Conservation (phyloP, 106 monocot species). For the Alisma plantagoaquatica region DNA sequence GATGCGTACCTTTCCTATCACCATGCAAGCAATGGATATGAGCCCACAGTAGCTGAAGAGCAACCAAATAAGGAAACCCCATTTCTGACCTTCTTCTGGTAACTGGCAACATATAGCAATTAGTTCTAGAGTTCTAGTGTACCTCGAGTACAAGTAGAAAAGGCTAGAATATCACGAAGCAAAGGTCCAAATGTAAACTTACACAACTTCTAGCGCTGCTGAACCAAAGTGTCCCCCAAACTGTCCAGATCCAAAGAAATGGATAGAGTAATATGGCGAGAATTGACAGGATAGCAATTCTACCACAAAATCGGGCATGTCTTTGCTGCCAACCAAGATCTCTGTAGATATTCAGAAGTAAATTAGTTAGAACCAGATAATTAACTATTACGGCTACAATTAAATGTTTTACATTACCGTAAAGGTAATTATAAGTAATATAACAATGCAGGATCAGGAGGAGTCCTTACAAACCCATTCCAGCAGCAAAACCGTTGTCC, state of each 20-base stretch:
- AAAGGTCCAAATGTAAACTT: constrained; percentile 38
- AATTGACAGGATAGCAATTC: constrained; percentile 76
- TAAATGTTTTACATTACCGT: too few relatives aligned
- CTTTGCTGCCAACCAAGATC: constrained; percentile 97
- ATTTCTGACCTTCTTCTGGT: constrained; percentile 27
- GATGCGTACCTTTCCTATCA: constrained; percentile 16
- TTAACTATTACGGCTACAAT: too few relatives aligned
- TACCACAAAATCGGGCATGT: constrained; percentile 85
- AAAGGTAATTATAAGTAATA: too few relatives aligned
- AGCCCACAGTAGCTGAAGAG: constrained; percentile 21
- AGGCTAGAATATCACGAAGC: not conserved
- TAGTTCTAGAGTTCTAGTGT: not conserved
- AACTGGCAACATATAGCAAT: constrained; percentile 13
- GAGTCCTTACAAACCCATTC: constrained; percentile 93
- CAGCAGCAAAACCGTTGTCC: constrained; percentile 87
- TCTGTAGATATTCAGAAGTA: too few relatives aligned
- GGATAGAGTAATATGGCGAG: constrained; percentile 86
- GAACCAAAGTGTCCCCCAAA: constrained; percentile 94
- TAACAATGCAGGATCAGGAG: too few relatives aligned
- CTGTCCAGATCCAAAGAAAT: constrained; percentile 95
- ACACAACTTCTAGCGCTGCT: constrained; percentile 86
- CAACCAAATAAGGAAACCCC: constrained; percentile 30
- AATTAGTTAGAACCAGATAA: too few relatives aligned
- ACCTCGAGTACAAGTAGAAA: not conserved
- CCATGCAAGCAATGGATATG: constrained; percentile 17